Conservation (phyloP, 352 stramenopile species). For the Blastocystis sp. region DNA sequence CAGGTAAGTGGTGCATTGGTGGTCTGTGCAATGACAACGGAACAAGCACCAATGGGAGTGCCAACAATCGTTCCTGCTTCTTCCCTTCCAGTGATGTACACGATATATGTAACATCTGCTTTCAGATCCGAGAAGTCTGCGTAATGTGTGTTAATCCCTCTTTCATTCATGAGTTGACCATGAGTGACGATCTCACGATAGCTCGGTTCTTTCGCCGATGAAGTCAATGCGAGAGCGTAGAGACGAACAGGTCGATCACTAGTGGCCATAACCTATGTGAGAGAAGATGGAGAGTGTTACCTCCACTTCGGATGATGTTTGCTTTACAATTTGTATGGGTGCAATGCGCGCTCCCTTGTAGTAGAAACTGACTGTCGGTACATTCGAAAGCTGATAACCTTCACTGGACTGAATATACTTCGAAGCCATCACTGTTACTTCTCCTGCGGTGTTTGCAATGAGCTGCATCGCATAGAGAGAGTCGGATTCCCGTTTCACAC, state of each 20-base stretch:
- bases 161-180: neutral
- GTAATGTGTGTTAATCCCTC: neutral
- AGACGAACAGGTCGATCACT: neutral
- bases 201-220: neutral
- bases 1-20: neutral
- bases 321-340: neutral
- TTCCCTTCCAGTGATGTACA: conserved; percentile 1
- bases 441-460: neutral
- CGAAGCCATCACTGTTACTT: neutral
- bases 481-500: neutral
- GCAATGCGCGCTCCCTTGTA: conserved; percentile 8
- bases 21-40: neutral
- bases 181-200: conserved; percentile 8
- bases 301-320: neutral
- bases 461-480: neutral
- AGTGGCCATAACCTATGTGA: neutral
- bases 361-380: neutral
- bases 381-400: neutral
- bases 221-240: neutral
- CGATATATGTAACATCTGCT: neutral
- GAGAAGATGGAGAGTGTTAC: neutral
- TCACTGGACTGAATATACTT: conserved; percentile 1
- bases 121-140: conserved; percentile 1
- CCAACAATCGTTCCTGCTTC: neutral
- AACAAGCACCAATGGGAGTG: neutral